phyloP scores from a whole-genome alignment of 78 protist species.

The Dictyostelium citrinum region DNA sequence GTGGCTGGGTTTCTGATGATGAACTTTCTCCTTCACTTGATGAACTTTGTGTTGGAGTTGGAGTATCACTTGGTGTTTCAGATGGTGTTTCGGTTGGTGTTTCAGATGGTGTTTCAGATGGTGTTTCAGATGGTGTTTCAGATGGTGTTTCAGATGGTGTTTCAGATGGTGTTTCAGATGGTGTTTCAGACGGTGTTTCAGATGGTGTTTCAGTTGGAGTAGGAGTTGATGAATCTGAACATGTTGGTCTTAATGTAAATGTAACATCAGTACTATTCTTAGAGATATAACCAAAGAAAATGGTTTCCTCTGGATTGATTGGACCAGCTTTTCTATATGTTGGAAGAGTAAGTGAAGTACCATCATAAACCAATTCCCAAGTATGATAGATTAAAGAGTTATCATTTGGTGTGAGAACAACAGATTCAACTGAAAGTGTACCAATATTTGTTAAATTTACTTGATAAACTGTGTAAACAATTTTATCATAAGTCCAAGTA shows the following conservation, averaged over 20 bases:
- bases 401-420: not conserved
- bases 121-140: not conserved
- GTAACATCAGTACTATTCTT: not conserved
- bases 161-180: not conserved
- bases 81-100: slow-evolving; percentile 2
- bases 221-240: not conserved
- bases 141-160: slow-evolving; percentile 21
- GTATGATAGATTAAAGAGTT: not conserved
- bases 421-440: not conserved
- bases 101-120: not conserved
- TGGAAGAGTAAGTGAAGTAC: not conserved
- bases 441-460: slow-evolving; percentile 5
- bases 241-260: not conserved
- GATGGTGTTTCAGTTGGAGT: not conserved
- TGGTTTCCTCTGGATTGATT: not conserved
- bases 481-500: not conserved
- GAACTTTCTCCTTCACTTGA: not conserved
- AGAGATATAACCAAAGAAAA: slow-evolving; percentile 20
- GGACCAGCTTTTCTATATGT: not conserved
- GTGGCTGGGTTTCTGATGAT: not conserved
- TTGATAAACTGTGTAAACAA: not conserved
- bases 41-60: slow-evolving; percentile 5
- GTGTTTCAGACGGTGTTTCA: not conserved
- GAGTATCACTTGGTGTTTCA: not conserved
- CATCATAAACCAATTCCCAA: not conserved